Conservation (phyloP, 306 rosid species). For the Cucumis melo region DNA sequence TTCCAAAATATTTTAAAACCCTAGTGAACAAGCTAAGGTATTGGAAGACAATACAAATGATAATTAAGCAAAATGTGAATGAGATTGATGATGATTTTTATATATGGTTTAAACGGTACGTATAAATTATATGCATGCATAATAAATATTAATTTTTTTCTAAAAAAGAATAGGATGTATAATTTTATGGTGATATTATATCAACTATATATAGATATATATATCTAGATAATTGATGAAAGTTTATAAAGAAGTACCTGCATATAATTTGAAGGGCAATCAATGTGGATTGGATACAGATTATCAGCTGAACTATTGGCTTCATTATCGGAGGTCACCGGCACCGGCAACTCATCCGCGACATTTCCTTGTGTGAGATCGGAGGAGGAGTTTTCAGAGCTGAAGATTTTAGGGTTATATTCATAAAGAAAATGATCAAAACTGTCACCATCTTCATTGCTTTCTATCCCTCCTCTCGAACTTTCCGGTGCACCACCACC, state of each 20-base stretch:
- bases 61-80: not conserved
- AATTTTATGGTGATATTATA: not conserved
- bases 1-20: not conserved
- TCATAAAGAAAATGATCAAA: conserved; percentile 19
- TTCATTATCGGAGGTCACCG: conserved; percentile 51
- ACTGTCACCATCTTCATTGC: conserved; percentile 24
- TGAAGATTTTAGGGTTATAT: conserved; percentile 23
- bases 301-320: conserved; percentile 49
- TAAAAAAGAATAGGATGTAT: not conserved
- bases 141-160: not conserved
- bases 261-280: not conserved
- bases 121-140: not conserved
- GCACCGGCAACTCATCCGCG: conserved; percentile 46
- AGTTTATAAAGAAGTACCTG: not conserved
- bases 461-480: conserved; percentile 5
- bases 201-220: not conserved
- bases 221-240: not conserved
- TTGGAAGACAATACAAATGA: not conserved
- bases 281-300: not conserved
- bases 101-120: not conserved
- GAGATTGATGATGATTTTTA: not conserved
- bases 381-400: conserved; percentile 70
- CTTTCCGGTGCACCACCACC: conserved; percentile 7
- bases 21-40: not conserved
- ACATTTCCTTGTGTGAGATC: conserved; percentile 85